Evolutionary conservation across 1,284 basidiomycete species (phyloP).

Genomic region (Heliocybe sulcata): DNA sequence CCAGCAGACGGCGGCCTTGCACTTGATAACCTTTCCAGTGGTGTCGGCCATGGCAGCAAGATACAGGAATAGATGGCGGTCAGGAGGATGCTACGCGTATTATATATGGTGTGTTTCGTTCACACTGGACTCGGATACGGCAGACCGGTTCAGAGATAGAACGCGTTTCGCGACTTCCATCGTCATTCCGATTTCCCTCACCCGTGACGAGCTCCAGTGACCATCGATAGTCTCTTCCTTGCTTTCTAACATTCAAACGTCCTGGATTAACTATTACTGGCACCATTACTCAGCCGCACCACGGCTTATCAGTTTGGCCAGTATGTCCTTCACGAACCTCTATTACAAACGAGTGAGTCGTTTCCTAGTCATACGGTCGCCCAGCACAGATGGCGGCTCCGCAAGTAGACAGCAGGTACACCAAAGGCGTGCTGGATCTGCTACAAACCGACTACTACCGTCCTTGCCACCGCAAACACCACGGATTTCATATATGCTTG

Average conservation of each 20-base stretch:
- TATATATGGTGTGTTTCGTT: not conserved
- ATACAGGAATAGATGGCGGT: not conserved
- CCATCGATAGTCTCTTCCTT: not conserved
- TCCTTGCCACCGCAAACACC: constrained; percentile 67
- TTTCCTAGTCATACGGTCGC: not conserved
- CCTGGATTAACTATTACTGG: not conserved
- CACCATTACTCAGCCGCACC: not conserved
- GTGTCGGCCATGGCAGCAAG: constrained; percentile 52
- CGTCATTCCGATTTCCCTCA: not conserved
- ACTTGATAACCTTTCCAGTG: constrained; percentile 74
- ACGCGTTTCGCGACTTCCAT: not conserved
- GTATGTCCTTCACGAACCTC: constrained; percentile 67
- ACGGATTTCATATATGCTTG: constrained; percentile 75
- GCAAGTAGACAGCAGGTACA: constrained; percentile 55
- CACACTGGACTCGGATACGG: not conserved
- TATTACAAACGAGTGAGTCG: constrained; percentile 75
- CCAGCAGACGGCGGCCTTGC: constrained; percentile 97
- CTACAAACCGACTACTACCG: constrained; percentile 64
- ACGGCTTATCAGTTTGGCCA: not conserved
- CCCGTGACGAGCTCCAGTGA: not conserved
- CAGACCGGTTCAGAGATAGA: not conserved
- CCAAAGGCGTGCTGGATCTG: constrained; percentile 67
- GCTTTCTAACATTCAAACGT: not conserved
- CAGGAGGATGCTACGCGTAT: not conserved
- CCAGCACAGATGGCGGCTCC: not conserved